Percentiles rank a stretch among this genome's conserved stretches.
Evolutionary conservation across 2,329 filamentous ascomycete species (phyloP).

Genomic region (Pyrenophora tritici-repentis): DNA sequence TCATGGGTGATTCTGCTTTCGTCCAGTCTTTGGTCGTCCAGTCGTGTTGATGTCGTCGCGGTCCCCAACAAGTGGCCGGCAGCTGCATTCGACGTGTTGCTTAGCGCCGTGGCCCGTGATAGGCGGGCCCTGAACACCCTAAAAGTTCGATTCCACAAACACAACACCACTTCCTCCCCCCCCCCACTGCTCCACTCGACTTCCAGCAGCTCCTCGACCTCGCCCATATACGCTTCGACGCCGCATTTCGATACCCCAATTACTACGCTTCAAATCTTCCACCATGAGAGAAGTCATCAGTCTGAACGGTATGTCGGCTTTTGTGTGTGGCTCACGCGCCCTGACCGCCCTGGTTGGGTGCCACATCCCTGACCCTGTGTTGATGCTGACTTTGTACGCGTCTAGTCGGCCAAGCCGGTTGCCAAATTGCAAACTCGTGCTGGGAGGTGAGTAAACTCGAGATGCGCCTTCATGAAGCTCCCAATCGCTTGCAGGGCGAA

Average conservation of each 20-base stretch:
- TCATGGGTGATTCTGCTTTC: slow-evolving; percentile 12
- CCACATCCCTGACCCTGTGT: slow-evolving; percentile 28
- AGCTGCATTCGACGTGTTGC: slow-evolving; percentile 10
- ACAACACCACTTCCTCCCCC: slow-evolving; percentile 30
- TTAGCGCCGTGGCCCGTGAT: slow-evolving; percentile 17
- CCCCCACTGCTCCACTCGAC: slow-evolving; percentile 23
- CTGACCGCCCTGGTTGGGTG: slow-evolving; percentile 49
- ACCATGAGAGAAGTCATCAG: slow-evolving; percentile 99
- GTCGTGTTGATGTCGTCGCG: background rate
- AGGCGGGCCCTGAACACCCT: slow-evolving; percentile 8
- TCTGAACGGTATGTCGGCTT: slow-evolving; percentile 82
- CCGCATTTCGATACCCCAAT: slow-evolving; percentile 42
- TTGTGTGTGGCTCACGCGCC: slow-evolving; percentile 39
- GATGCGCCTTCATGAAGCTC: slow-evolving; percentile 3
- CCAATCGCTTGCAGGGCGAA: slow-evolving; percentile 14
- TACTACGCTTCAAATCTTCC: slow-evolving; percentile 39
- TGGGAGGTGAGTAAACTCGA: slow-evolving; percentile 85
- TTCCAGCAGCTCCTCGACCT: slow-evolving; percentile 27
- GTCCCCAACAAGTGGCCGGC: slow-evolving; percentile 7
- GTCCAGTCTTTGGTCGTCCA: background rate
- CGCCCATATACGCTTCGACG: slow-evolving; percentile 26
- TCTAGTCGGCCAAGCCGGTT: slow-evolving; percentile 98
- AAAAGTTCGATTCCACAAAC: slow-evolving; percentile 21
- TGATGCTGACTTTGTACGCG: slow-evolving; percentile 60
- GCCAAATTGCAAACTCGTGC: slow-evolving; percentile 99